Evolutionary conservation across 768 basidiomycete species (phyloP), one percentile per base, ranked within the genome.

Genomic region (Suillus americanus): DNA sequence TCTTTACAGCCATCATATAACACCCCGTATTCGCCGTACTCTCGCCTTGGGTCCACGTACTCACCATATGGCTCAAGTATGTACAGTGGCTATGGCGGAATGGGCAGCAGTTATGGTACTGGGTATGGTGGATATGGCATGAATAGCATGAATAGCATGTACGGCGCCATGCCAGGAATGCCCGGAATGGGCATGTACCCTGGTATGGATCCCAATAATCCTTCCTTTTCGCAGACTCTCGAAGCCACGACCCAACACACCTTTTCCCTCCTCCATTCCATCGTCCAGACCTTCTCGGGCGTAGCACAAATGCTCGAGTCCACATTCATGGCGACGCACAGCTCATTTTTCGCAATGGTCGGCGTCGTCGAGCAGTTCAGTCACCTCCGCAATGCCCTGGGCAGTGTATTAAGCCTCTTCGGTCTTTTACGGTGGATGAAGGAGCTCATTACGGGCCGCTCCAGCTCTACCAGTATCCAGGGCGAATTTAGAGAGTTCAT

Each of bases 251-350:
- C 97, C 2, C 90, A 92, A 62, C 90, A 92, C 63, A 98, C 97
- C 3, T 99, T 99, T 72, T 84, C 91, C 35, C 88, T 99, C 63
- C 82, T 99, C 35, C 95, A 98, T 70, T 93, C 92, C 13, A 90
- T 99, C 73, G 97, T 99, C 53, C 92, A 94, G 71, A 97, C 96
- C 5, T 97, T 99, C 78, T 84, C 89, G 0, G 96, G 96, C 28
- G 89, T 99, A 66, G 90, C 97, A 0, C 97, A 99, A 75, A 96
- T 99, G 88, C 89, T 99, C 73, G 97, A 99, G 76, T 90, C 88
- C 40, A 99, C 97, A 6, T 98, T 97, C 78, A 92, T 98, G 90
- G 97, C 97, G 3, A 97, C 95, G 0, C 95, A 97, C 76, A 94
- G 92, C 0, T 91, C 89, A 10, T 97, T 97, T 78, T 97, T 96